Percentiles rank a stretch among this genome's conserved stretches.
Conservation (phyloP, 2,329 filamentous ascomycete species). For the Paradendryphiella salina region DNA sequence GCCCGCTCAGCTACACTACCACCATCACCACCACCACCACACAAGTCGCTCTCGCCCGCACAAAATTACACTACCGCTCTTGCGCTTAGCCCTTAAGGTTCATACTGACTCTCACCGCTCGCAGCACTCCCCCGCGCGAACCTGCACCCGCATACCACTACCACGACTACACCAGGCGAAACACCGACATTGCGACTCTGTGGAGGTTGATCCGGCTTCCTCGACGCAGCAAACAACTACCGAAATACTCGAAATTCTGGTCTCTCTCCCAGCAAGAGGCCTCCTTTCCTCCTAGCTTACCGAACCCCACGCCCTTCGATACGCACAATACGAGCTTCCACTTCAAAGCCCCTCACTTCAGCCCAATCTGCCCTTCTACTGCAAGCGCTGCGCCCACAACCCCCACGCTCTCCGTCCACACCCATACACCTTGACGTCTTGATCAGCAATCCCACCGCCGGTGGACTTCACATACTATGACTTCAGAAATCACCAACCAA, state of each 20-base stretch:
- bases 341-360: constrained; percentile 22
- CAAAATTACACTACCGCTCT: constrained; percentile 26
- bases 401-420: constrained; percentile 12
- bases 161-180: constrained; percentile 19
- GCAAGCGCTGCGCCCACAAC: constrained; percentile 26
- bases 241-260: constrained; percentile 4
- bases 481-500: constrained; percentile 58
- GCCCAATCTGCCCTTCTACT: constrained; percentile 18
- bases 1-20: constrained; percentile 32
- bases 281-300: constrained; percentile 10
- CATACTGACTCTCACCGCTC: constrained; percentile 12
- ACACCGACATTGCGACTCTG: constrained; percentile 13
- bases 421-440: constrained; percentile 19
- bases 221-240: constrained; percentile 15
- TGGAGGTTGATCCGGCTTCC: constrained; percentile 10
- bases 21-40: constrained; percentile 36
- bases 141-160: constrained; percentile 10
- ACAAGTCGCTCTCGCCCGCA: constrained; percentile 25
- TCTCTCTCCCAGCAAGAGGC: constrained; percentile 20
- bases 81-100: constrained; percentile 14
- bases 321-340: constrained; percentile 20
- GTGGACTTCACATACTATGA: constrained; percentile 47
- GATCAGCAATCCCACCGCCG: constrained; percentile 24
- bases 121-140: constrained; percentile 16
- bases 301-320: constrained; percentile 17